Percentiles rank a stretch among this genome's conserved stretches.
Evolutionary conservation across 345 rosid genomes (phyloP).

Genomic region (Aethionema arabicum): DNA sequence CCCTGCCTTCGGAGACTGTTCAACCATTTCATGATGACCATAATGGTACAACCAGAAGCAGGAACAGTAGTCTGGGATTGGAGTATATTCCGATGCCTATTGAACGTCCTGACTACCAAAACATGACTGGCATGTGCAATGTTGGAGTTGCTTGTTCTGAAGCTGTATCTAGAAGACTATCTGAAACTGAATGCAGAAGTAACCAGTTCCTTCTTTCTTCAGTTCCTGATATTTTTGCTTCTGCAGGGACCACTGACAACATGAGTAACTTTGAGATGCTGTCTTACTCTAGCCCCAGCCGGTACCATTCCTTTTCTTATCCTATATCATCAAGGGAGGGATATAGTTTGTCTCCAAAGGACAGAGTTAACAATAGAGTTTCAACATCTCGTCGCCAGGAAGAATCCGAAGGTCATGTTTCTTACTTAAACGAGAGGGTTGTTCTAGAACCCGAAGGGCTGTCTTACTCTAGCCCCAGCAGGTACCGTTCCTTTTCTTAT

Average conservation of each 20-base stretch:
- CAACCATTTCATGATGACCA: conserved; percentile 27
- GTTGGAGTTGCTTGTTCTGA: conserved; percentile 28
- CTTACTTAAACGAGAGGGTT: conserved; percentile 6
- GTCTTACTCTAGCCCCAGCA: conserved; percentile 2
- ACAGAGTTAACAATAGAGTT: conserved; percentile 2
- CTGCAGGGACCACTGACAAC: conserved; percentile 20
- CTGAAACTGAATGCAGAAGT: conserved; percentile 24
- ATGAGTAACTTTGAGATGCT: conserved; percentile 25
- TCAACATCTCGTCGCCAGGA: conserved; percentile 24
- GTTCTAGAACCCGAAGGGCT: not conserved
- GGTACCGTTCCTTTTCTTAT: conserved; percentile 33
- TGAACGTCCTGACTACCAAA: conserved; percentile 27
- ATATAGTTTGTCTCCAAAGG: conserved; percentile 9
- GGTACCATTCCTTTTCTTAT: conserved; percentile 35
- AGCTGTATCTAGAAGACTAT: conserved; percentile 12
- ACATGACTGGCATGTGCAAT: conserved; percentile 9
- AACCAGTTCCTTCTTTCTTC: conserved; percentile 28
- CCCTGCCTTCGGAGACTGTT: conserved; percentile 28
- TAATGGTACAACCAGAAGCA: conserved; percentile 21
- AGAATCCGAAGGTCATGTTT: conserved; percentile 18
- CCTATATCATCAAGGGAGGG: conserved; percentile 15
- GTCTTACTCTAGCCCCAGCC: conserved; percentile 27
- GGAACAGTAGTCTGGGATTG: conserved; percentile 22
- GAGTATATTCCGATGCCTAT: conserved; percentile 29
- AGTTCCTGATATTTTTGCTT: conserved; percentile 24